Evolutionary conservation across 495 filamentous ascomycete genomes (phyloP).

Genomic region (Niebla homalea): DNA sequence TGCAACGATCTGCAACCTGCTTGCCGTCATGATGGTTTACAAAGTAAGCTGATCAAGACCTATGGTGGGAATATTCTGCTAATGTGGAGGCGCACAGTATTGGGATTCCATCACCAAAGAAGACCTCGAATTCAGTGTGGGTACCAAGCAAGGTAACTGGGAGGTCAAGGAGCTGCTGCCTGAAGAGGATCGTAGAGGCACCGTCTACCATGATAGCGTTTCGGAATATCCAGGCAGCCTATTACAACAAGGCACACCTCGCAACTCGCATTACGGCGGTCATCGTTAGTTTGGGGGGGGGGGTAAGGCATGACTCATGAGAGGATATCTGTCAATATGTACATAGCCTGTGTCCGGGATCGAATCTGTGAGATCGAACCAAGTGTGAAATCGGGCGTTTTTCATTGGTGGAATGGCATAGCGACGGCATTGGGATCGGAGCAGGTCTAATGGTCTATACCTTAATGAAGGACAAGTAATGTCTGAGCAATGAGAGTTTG

Average conservation of each 20-base stretch:
- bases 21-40: constrained; percentile 99
- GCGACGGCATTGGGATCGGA: no score
- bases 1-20: constrained; percentile 81
- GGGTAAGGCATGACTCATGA: no score
- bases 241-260: constrained; percentile 34
- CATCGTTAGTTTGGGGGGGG: neutral
- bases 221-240: constrained; percentile 49
- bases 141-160: constrained; percentile 91
- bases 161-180: constrained; percentile 88
- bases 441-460: no score
- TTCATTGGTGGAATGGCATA: no score
- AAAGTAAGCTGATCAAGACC: constrained; percentile 47
- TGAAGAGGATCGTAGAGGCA: constrained; percentile 75
- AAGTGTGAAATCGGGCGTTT: no score
- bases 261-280: constrained; percentile 21
- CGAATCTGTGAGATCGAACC: no score
- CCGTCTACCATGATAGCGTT: constrained; percentile 55
- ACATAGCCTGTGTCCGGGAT: no score
- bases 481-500: no score
- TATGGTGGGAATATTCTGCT: neutral
- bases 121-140: constrained; percentile 96
- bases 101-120: constrained; percentile 99
- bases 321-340: neutral
- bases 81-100: constrained; percentile 42
- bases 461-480: no score